Conservation (phyloP, 106 monocot genomes). For the Dioscorea zingiberensis region DNA sequence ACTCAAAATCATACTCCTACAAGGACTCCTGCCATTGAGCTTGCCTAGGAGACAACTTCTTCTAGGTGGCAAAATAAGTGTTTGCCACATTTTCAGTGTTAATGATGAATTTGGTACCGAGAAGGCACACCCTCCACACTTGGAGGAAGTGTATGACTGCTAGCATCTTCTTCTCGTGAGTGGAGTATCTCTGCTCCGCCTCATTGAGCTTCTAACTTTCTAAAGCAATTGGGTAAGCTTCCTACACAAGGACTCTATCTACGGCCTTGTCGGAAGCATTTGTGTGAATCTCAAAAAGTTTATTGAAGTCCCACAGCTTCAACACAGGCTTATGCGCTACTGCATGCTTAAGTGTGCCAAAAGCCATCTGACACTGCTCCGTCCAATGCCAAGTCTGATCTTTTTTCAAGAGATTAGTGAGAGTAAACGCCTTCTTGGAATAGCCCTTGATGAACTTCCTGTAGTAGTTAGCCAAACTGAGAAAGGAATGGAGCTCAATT, state of each 20-base stretch:
- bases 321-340: neutral
- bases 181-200: neutral
- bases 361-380: too few relatives aligned
- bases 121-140: too few relatives aligned
- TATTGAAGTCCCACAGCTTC: neutral
- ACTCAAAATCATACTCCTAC: neutral
- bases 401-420: too few relatives aligned
- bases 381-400: too few relatives aligned
- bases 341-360: neutral
- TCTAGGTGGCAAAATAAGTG: too few relatives aligned
- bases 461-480: neutral
- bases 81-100: too few relatives aligned
- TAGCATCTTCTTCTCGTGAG: too few relatives aligned
- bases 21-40: constrained; percentile 3
- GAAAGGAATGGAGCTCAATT: neutral
- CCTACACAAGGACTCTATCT: neutral
- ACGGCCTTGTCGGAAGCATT: neutral
- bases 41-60: too few relatives aligned
- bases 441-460: neutral
- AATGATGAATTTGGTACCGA: too few relatives aligned
- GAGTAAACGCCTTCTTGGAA: neutral
- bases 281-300: neutral
- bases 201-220: constrained; percentile 7
- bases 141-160: too few relatives aligned
- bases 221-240: neutral